Evolutionary conservation across 352 stramenopile species (phyloP).

Genomic region (Phytophthora pseudosyringae): DNA sequence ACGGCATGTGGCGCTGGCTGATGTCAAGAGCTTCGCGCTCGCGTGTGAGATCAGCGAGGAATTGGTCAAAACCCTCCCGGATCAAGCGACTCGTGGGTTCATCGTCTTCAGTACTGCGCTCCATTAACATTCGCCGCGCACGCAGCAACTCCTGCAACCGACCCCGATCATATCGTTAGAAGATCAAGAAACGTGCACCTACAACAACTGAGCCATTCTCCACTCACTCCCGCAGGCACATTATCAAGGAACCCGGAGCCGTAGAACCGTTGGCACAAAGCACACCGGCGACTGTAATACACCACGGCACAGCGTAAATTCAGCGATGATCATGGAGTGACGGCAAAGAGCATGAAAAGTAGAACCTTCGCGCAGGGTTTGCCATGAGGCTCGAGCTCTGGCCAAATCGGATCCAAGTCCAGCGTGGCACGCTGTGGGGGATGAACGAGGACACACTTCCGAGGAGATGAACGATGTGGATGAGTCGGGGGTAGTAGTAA

Average conservation of each 20-base stretch:
- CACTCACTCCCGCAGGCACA: conserved; percentile 50
- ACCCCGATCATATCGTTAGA: neutral
- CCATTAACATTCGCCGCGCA: conserved; percentile 59
- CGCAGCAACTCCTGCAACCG: conserved; percentile 55
- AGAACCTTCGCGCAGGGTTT: conserved; percentile 21
- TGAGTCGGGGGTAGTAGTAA: too few species aligned
- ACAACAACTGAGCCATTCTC: neutral
- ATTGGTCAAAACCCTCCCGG: conserved; percentile 48
- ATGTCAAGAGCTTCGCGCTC: conserved; percentile 32
- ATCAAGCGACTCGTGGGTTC: conserved; percentile 26
- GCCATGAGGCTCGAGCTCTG: neutral
- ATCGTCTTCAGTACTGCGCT: conserved; percentile 37
- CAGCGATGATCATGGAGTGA: neutral
- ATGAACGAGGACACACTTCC: too few species aligned
- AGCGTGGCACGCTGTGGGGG: too few species aligned
- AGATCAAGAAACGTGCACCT: conserved; percentile 10
- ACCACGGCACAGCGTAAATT: neutral
- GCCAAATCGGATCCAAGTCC: too few species aligned
- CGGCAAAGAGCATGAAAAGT: too few species aligned
- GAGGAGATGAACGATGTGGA: neutral
- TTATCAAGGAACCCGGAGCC: conserved; percentile 56
- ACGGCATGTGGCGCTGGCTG: conserved; percentile 35
- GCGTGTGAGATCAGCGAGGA: conserved; percentile 51
- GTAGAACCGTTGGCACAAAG: conserved; percentile 58
- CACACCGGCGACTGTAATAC: conserved; percentile 42